Base-by-base conservation (phyloP, 192 early-diverging fungal species). In the Backusella morwellensis region DNA sequence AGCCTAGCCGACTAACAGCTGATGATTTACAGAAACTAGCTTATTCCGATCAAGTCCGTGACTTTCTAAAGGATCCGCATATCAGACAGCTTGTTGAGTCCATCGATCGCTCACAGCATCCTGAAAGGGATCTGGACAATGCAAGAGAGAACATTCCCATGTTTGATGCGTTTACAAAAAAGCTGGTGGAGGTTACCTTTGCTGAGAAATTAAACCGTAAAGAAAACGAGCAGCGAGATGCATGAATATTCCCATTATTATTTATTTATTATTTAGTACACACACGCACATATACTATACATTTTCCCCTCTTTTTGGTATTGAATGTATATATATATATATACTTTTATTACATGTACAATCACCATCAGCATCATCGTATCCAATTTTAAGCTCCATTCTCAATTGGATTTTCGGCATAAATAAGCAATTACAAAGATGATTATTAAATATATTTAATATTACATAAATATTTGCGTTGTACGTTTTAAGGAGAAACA, bases 1-100 rank as follows among this genome's bases (percentile, higher is more conserved):
- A 72, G 0, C 70, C 70, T 17, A 74, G 73, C 19, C 52, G 73
- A 38, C 40, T 74, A 66, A 74, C 54, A 12, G 7, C 34, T 63
- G 36, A 66, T 26, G 56, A 74, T 66, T 26, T 74, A 36, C 32
- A 40, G 23, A 41, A 41, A 32, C 35, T 74, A 26, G 67, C 35
- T 19, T 70, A 74, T 40, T 77, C 80, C 41, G 63, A 81, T 29
- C 74, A 77, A 36, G 17, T 81, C 11, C 80, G 42, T 41, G 68
- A 77, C 19, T 75, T 70, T 21, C 44, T 81, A 15, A 44, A 75
- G 8, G 63, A 77, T 23, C 73, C 76, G 12, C 76, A 81, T 11
- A 73, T 81, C 21, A 59, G 76, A 42, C 59, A 68, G 6, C 17
- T 78, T 6, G 63, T 81, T 38, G 36, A 29, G 15, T 44, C 38